Evolutionary conservation across 805 yeast genomes (phyloP), one percentile per base, ranked within the genome.

Genomic region (Brettanomyces sp.): DNA sequence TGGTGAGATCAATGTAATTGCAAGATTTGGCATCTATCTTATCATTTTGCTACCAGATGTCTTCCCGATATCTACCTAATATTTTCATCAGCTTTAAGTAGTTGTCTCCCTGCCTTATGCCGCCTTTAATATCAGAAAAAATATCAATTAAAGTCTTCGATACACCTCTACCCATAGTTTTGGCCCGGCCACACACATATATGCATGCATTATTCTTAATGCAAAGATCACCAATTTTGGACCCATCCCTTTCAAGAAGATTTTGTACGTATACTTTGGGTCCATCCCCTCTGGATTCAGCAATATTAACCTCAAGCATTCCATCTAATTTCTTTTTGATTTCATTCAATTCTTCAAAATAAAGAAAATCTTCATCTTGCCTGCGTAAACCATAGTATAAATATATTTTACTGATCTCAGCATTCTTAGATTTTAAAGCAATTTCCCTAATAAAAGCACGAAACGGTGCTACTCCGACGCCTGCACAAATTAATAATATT

Each of bases 391-490:
- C 98, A 60, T 78, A 89, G 61, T 87, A 86, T 48, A 90, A 69
- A 21, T 85, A 42, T 46, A 82, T 76, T 51, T 78, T 75, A 42
- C 95, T 95, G 36, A 83, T 67, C 68, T 72, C 55, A 11, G 22
- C 18, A 18, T 7, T 22, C 12, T 12, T 14, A 33, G 21, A 22
- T 7, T 13, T 42, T 14, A 18, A 12, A 9, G 32, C 13, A 9
- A 5, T 14, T 14, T 41, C 30, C 67, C 87, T 80, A 33, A 91
- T 64, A 55, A 91, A 91, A 2, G 91, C 98, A 63, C 97, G 77
- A 70, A 89, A 85, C 47, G 98, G 98, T 2, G 98, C 97, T 44
- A 90, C 85, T 57, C 98, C 98, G 5, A 96, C 89, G 48, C 98
- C 98, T 33, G 96, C 95, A 18, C 97, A 96, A 53, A 91, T 76